A percentile compares a stretch with the other conserved stretches of the same genome.
phyloP scores from a whole-genome alignment of 345 rosid genomes.

The Boechera stricta region DNA sequence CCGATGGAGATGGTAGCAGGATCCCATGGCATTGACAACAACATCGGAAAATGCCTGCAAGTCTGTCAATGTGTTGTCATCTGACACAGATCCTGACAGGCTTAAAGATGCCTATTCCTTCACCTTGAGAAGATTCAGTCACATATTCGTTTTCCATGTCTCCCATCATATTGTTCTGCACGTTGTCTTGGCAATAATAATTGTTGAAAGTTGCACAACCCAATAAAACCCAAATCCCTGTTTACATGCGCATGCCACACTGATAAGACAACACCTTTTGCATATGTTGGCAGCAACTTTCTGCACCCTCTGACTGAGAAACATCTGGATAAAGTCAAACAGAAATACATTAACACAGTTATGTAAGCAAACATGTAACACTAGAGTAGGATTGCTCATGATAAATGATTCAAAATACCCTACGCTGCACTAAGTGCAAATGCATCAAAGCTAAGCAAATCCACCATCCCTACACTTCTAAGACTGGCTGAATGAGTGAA shows the following conservation, averaged over 20 bases:
- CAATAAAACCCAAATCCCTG: slow-evolving; percentile 64
- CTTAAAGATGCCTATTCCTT: slow-evolving; percentile 74
- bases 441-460: slow-evolving; percentile 1
- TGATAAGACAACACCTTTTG: slow-evolving; percentile 77
- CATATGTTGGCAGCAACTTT: slow-evolving; percentile 87
- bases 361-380: slow-evolving; percentile 23
- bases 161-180: slow-evolving; percentile 58
- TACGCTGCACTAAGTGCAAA: slow-evolving; percentile 7
- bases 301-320: slow-evolving; percentile 86
- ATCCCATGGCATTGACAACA: slow-evolving; percentile 82
- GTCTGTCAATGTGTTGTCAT: slow-evolving; percentile 85
- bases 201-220: slow-evolving; percentile 57
- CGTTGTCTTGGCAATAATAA: slow-evolving; percentile 80
- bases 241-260: slow-evolving; percentile 78
- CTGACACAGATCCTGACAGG: slow-evolving; percentile 90
- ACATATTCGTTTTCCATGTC: slow-evolving; percentile 69
- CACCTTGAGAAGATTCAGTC: slow-evolving; percentile 73
- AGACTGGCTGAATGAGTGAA: slow-evolving; percentile 8
- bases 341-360: slow-evolving; percentile 26
- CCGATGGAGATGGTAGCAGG: slow-evolving; percentile 91
- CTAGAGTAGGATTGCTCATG: slow-evolving; percentile 26
- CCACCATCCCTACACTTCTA: slow-evolving; percentile 19
- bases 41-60: slow-evolving; percentile 96
- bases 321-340: slow-evolving; percentile 67
- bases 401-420: not conserved